Evolutionary conservation across 345 rosid genomes (phyloP).

Genomic region (Salix suchowensis): DNA sequence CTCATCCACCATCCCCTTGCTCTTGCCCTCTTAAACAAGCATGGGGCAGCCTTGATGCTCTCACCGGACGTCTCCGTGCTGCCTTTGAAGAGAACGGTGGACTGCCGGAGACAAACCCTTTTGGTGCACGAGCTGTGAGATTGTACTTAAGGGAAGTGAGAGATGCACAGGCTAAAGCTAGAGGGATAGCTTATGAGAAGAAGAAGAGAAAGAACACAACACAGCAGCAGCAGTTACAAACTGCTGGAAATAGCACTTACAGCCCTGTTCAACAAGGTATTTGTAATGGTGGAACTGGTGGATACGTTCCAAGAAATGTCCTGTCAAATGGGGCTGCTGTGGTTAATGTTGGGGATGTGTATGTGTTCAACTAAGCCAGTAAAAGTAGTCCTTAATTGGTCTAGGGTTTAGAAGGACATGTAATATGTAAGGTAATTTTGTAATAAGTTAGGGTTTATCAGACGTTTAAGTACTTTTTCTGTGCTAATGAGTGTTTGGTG

Average conservation of each 20-base stretch:
- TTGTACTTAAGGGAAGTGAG: slow-evolving; percentile 88
- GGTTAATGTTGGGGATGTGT: not conserved
- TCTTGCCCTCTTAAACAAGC: slow-evolving; percentile 95
- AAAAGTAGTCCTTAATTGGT: not conserved
- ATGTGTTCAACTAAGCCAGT: not conserved
- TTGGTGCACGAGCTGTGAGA: slow-evolving; percentile 91
- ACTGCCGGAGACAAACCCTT: slow-evolving; percentile 83
- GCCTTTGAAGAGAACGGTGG: slow-evolving; percentile 96
- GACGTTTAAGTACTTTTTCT: not conserved
- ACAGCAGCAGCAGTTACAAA: slow-evolving; percentile 18
- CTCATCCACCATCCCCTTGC: slow-evolving; percentile 91
- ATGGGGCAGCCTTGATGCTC: slow-evolving; percentile 97
- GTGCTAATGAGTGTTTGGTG: not conserved
- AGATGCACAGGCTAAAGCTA: slow-evolving; percentile 77
- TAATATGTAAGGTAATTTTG: not conserved
- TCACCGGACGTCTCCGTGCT: slow-evolving; percentile 87
- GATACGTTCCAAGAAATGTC: not conserved
- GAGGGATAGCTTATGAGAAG: slow-evolving; percentile 92
- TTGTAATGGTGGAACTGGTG: not conserved
- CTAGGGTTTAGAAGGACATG: slow-evolving; percentile 1
- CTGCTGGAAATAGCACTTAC: not conserved
- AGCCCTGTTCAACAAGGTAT: not conserved
- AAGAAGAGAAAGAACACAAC: slow-evolving; percentile 74
- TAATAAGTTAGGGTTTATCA: not conserved
- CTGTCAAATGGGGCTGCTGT: not conserved